Conservation (phyloP, 2,329 filamentous ascomycete genomes). For the Verticillium tricorpus region DNA sequence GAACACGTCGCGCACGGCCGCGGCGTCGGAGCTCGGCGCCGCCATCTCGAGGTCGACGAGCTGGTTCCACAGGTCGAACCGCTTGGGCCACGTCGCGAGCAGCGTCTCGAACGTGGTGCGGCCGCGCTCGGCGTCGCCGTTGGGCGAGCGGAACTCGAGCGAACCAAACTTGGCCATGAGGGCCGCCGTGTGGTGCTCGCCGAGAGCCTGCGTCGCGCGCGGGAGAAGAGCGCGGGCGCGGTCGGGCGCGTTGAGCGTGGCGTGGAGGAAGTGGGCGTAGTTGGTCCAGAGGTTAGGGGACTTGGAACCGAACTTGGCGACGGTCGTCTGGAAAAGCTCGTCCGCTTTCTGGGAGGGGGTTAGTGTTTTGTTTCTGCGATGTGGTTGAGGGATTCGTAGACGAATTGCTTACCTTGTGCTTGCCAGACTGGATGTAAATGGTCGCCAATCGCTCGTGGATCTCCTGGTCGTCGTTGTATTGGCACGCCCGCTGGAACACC, state of each 20-base stretch:
- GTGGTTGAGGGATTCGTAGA: background rate
- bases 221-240: constrained; percentile 73
- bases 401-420: constrained; percentile 63
- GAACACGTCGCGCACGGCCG: constrained; percentile 69
- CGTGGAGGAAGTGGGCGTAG: constrained; percentile 90
- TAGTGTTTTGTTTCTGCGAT: background rate
- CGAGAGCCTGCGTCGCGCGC: constrained; percentile 80
- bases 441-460: constrained; percentile 85
- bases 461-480: constrained; percentile 88
- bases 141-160: constrained; percentile 80
- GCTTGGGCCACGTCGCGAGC: constrained; percentile 79
- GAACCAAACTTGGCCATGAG: constrained; percentile 85
- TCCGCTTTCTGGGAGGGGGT: constrained; percentile 69
- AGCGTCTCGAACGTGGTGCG: constrained; percentile 92
- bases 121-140: constrained; percentile 83
- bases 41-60: constrained; percentile 79
- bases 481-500: constrained; percentile 86
- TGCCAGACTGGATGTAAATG: constrained; percentile 91
- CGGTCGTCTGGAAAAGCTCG: constrained; percentile 76
- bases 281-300: constrained; percentile 84
- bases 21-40: constrained; percentile 49
- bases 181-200: constrained; percentile 56
- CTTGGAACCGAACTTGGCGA: constrained; percentile 84
- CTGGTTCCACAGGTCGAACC: constrained; percentile 89
- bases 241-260: constrained; percentile 64